phyloP scores from a whole-genome alignment of 169 alveolate genomes.

The Eimeria necatrix region DNA sequence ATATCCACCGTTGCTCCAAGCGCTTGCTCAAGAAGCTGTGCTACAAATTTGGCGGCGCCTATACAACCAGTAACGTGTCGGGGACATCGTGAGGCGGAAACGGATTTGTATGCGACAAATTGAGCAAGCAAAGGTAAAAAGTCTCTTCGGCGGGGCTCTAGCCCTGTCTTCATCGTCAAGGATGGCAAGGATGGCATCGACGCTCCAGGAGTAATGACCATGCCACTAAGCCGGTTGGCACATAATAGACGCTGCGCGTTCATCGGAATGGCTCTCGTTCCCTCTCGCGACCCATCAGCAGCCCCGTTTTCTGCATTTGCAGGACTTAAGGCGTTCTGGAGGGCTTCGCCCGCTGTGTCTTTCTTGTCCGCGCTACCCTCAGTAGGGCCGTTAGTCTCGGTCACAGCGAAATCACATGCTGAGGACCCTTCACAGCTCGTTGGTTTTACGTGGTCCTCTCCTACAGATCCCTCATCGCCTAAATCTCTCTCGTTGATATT shows the following conservation, averaged over 20 bases:
- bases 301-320: conserved; percentile 1
- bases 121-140: conserved; percentile 61
- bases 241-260: conserved; percentile 5
- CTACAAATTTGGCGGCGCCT: conserved; percentile 65
- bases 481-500: conserved; percentile 53
- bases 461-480: conserved; percentile 51
- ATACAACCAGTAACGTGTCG: conserved; percentile 63
- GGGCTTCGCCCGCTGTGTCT: background rate
- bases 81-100: conserved; percentile 69
- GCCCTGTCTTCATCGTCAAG: conserved; percentile 37
- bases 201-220: conserved; percentile 74
- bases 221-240: conserved; percentile 37
- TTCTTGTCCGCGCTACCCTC: background rate
- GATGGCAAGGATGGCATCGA: conserved; percentile 67
- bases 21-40: conserved; percentile 69
- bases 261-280: background rate
- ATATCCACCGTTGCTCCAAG: conserved; percentile 74
- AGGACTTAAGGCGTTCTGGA: background rate
- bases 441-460: conserved; percentile 6
- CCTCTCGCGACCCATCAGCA: background rate
- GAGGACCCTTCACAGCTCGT: background rate
- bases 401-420: background rate
- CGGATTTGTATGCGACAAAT: conserved; percentile 60
- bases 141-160: conserved; percentile 68
- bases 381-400: background rate